These are phyloP conservation scores for Adansonia madagascariensis DNA, from an alignment of 441 rosid genomes.

Conservation along the genomic window DNA sequence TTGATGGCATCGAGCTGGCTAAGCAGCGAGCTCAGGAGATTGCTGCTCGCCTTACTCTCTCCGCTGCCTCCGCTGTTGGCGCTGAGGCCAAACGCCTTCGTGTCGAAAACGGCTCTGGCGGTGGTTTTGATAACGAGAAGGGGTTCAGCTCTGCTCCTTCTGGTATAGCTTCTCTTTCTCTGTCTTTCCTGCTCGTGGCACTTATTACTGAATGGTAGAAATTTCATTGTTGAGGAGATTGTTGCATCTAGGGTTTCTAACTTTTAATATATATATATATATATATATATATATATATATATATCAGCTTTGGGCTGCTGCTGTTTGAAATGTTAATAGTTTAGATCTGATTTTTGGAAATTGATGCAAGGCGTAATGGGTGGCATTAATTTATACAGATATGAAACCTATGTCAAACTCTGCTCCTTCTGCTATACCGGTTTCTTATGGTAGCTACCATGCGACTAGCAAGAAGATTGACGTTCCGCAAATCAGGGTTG, in stretches of 20 bases:
- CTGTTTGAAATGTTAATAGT: neutral
- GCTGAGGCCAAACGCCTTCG: slow-evolving; percentile 81
- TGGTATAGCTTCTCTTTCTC: slow-evolving; percentile 32
- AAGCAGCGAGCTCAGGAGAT: slow-evolving; percentile 90
- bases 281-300: too few relatives aligned
- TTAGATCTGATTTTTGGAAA: neutral
- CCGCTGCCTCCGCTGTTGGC: slow-evolving; percentile 35
- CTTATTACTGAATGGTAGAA: neutral
- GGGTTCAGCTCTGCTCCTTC: slow-evolving; percentile 58
- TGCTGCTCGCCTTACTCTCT: slow-evolving; percentile 70
- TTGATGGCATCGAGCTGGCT: slow-evolving; percentile 76
- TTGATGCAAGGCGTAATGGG: slow-evolving; percentile 6
- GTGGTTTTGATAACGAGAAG: slow-evolving; percentile 55
- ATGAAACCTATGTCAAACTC: slow-evolving; percentile 46
- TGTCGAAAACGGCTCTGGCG: slow-evolving; percentile 70
- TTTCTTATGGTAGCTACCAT: slow-evolving; percentile 70
- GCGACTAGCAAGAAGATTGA: slow-evolving; percentile 84
- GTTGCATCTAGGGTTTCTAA: neutral
- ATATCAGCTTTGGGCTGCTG: neutral
- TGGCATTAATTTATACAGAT: slow-evolving; percentile 34
- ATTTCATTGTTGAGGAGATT: neutral
- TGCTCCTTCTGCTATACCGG: slow-evolving; percentile 59
- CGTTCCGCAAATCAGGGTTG: slow-evolving; percentile 90
- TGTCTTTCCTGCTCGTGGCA: neutral
- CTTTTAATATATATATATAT: neutral